A percentile compares a stretch with the other conserved stretches of the same genome.
phyloP scores from a whole-genome alignment of 2,329 filamentous ascomycete genomes.

The Madurella mycetomatis region DNA sequence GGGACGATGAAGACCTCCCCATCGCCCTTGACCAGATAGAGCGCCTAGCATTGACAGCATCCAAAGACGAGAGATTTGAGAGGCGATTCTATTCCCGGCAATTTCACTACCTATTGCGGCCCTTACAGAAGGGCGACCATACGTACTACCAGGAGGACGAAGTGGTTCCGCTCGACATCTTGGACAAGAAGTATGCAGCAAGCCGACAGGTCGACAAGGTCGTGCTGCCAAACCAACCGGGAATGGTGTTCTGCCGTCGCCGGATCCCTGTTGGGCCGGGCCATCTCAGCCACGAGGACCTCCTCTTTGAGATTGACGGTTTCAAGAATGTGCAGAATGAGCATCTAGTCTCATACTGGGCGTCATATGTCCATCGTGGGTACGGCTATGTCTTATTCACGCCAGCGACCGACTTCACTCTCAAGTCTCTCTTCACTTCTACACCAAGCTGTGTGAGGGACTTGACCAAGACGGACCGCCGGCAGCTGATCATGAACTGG shows the following conservation, averaged over 20 bases:
- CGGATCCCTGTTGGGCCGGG: constrained; percentile 49
- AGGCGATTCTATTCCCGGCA: constrained; percentile 66
- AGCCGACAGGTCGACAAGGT: constrained; percentile 51
- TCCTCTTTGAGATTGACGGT: constrained; percentile 56
- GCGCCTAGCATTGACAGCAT: constrained; percentile 55
- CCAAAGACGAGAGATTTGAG: constrained; percentile 59
- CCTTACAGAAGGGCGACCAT: constrained; percentile 57
- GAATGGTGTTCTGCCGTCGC: constrained; percentile 53
- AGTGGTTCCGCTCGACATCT: constrained; percentile 63
- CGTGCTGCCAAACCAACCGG: constrained; percentile 57
- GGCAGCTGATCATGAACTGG: constrained; percentile 64
- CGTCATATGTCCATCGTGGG: constrained; percentile 63
- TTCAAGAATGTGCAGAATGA: constrained; percentile 59
- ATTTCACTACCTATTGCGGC: constrained; percentile 64
- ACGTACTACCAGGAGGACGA: constrained; percentile 62
- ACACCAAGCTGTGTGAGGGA: constrained; percentile 59
- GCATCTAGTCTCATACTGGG: constrained; percentile 67
- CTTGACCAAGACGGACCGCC: constrained; percentile 55
- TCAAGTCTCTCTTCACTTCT: constrained; percentile 63
- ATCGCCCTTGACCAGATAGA: constrained; percentile 62
- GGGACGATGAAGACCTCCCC: constrained; percentile 72
- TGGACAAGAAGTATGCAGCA: constrained; percentile 51
- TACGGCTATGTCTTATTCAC: constrained; percentile 62
- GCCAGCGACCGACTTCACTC: constrained; percentile 61
- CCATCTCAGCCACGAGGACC: constrained; percentile 47